Base-by-base conservation (phyloP, 2,329 filamentous ascomycete genomes). In the Monosporascus cannonballus region DNA sequence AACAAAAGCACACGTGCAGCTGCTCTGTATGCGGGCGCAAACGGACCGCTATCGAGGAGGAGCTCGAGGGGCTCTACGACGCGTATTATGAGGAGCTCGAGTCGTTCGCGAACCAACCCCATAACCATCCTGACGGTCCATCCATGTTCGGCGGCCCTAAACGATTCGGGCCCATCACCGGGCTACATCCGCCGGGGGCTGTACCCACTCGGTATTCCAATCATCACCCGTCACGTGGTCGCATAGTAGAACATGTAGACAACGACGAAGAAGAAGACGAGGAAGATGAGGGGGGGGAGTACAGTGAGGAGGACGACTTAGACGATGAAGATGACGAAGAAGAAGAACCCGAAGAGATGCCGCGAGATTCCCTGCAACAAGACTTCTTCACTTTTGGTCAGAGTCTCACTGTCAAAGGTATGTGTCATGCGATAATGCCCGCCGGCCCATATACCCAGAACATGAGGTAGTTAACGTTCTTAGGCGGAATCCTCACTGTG, bases 331-430 rank as follows among this genome's bases (percentile, higher is more conserved):
- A 71, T 27, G 76, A 78, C 46, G 64, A 66, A 51, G 78, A 78
- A 22, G 76, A 80, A 51, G 79, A 79, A 51, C 78, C 80, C 5
- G 70, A 75, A 54, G 70, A 73, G 57, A 69, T 76, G 49, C 74
- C 77, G 68, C 87, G 84, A 62, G 81, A 81, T 69, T 83, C 82
- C 64, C 83, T 80, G 60, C 83, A 90, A 58, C 78, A 84, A 55
- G 93, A 97, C 72, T 96, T 97, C 72, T 92, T 97, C 76, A 93
- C 91, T 63, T 99, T 99, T 76, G 94, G 94, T 61, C 96, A 95
- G 69, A 96, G 92, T 76, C 79, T 99, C 59, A 96, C 93, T 66
- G 94, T 97, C 64, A 94, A 97, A 74, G 83, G 81, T 83, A 80
- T 71, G 78, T 42, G 20, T 25, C 7, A 24, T 61, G 25, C 22